Base-by-base conservation (phyloP, 257 asterid species). In the Solanum pinnatisectum region DNA sequence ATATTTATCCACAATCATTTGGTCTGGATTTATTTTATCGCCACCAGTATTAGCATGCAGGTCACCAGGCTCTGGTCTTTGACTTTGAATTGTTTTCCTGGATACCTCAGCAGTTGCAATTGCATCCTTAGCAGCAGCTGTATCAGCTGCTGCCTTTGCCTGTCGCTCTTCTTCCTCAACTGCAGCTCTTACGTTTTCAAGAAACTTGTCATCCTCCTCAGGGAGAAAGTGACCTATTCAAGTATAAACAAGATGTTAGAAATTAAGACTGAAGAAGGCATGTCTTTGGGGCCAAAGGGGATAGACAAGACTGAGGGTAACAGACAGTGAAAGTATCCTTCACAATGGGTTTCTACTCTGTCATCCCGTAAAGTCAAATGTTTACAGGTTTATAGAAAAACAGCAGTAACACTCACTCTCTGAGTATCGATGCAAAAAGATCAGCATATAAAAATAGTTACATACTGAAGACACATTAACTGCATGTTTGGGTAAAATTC, bases 141-240 rank as follows among this genome's bases (percentile, higher is more conserved):
- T 93, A 90, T 91, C 96, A 85, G 96, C 95, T 86, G 97, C 95
- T 63, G 94, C 97, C 94, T 92, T 87, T 65, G 95, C 93, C 88
- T 91, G 98, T 39, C 94, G 95, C 88, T 97, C 99, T 91, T 97
- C 99, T 90, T 96, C 98, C 95, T 97, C 99, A 71, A 96, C 98
- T 72, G 99, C 98, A 89, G 96, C 98, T 94, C 93, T 94, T 90
- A 97, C 98, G 90, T 93, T 92, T 89, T 97, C 99, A 40, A 97
- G 96, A 94, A 96, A 97, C 93, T 94, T 95, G 91, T 97, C 98
- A 72, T 96, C 99, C 94, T 97, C 99, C 90, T 97, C 98, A 0
- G 99, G 99, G 76, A 97, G 92, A 88, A 96, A 97, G 92, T 93
- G 98, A 77, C 99, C 99, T 97, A 93, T 70, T 87, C 73, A 68